These are phyloP conservation scores for Colletotrichum acutatum DNA, from an alignment of 2,329 filamentous ascomycete species.

Conservation along the genomic window DNA sequence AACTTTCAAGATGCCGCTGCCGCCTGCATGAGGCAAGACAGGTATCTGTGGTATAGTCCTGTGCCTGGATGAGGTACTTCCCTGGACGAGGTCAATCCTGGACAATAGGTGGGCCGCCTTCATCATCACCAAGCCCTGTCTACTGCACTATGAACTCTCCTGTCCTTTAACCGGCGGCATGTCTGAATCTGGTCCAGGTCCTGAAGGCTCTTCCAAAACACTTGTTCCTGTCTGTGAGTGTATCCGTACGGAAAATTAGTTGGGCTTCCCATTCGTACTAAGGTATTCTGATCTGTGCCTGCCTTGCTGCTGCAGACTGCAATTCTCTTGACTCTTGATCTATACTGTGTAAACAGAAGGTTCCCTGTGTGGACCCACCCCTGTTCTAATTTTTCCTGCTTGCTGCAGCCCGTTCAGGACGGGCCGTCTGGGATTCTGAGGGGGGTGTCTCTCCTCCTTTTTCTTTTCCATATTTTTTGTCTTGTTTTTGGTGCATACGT, in stretches of 20 bases:
- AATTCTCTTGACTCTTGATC: neutral
- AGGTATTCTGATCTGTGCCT: no score
- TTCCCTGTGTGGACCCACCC: neutral
- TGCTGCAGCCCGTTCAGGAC: slow-evolving; percentile 28
- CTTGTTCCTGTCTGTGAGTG: neutral
- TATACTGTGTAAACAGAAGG: no score
- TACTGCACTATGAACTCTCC: neutral
- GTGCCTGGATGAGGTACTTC: slow-evolving; percentile 1
- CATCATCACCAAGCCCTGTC: neutral
- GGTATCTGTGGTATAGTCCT: neutral
- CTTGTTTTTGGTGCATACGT: slow-evolving; percentile 13
- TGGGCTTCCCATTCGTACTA: no score
- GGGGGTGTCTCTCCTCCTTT: slow-evolving; percentile 23
- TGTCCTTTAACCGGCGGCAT: neutral
- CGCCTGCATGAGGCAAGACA: neutral
- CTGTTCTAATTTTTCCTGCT: slow-evolving; percentile 1
- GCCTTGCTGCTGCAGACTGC: neutral
- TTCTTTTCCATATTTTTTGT: slow-evolving; percentile 12
- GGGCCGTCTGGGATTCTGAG: neutral
- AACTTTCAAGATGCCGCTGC: neutral
- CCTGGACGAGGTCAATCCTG: slow-evolving; percentile 5
- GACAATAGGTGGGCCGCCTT: neutral
- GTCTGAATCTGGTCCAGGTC: neutral
- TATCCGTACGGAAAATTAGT: no score
- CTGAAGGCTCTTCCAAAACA: neutral